phyloP scores from a whole-genome alignment of 1,284 basidiomycete species.

The Puccinia polysora region DNA sequence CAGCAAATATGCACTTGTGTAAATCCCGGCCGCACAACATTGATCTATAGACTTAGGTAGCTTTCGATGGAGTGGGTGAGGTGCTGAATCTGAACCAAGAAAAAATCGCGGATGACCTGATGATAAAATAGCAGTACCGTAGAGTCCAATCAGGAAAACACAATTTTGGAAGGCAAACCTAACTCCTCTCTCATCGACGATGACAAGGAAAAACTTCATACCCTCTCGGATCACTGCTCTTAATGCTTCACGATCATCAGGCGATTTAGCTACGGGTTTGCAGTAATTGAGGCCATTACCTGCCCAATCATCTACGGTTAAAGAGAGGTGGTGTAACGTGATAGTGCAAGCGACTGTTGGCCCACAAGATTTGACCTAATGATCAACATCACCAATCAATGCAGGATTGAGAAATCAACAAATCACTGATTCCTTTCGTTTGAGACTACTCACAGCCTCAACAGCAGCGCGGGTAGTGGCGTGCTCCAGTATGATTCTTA shows the following conservation, averaged over 20 bases:
- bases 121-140: too few species aligned
- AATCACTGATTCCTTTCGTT: background rate
- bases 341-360: constrained; percentile 91
- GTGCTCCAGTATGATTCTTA: constrained; percentile 96
- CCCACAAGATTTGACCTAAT: constrained; percentile 67
- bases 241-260: constrained; percentile 81
- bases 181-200: too few species aligned
- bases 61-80: constrained; percentile 79
- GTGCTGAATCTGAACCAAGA: constrained; percentile 94
- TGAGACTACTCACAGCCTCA: constrained; percentile 58
- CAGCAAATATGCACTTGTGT: constrained; percentile 36
- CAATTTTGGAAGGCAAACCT: too few species aligned
- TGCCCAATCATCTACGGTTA: constrained; percentile 96
- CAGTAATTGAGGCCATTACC: constrained; percentile 95
- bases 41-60: constrained; percentile 54
- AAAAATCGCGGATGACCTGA: constrained; percentile 91
- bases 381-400: background rate
- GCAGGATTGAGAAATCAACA: background rate
- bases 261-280: constrained; percentile 97
- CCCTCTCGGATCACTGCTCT: constrained; percentile 74
- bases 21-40: constrained; percentile 39
- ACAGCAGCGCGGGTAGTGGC: constrained; percentile 95
- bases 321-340: constrained; percentile 89
- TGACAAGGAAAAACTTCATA: constrained; percentile 50
- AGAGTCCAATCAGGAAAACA: too few species aligned